phyloP scores from a whole-genome alignment of 495 filamentous ascomycete genomes.

The Hyphodiscus hymeniophilus region DNA sequence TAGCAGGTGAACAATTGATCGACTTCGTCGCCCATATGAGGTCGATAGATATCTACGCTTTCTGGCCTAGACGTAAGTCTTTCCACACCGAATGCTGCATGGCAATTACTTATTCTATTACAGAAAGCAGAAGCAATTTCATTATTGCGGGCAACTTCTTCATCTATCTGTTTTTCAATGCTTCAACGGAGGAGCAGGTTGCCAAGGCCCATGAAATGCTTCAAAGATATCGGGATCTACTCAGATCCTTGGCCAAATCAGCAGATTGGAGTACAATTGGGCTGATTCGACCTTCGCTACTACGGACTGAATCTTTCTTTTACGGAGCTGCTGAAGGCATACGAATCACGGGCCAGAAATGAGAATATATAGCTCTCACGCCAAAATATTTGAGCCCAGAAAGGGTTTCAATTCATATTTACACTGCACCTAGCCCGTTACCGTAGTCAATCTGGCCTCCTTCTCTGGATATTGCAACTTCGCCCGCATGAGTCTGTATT shows the following conservation, averaged over 20 bases:
- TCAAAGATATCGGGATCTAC: slow-evolving; percentile 16
- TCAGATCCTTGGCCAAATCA: not conserved
- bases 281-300: slow-evolving; percentile 6
- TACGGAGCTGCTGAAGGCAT: slow-evolving; percentile 8
- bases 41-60: slow-evolving; percentile 8
- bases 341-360: not conserved
- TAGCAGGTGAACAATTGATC: slow-evolving; percentile 11
- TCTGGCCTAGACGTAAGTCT: slow-evolving; percentile 17
- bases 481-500: slow-evolving; percentile 43
- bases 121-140: slow-evolving; percentile 18
- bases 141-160: slow-evolving; percentile 19
- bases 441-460: not conserved
- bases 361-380: not conserved
- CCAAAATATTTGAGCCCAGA: no score
- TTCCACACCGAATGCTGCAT: not conserved
- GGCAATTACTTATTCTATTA: not conserved
- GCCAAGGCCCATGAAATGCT: slow-evolving; percentile 15
- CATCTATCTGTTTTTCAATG: slow-evolving; percentile 22
- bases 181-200: slow-evolving; percentile 16
- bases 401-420: no score
- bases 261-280: slow-evolving; percentile 13
- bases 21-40: slow-evolving; percentile 6
- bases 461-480: slow-evolving; percentile 40
- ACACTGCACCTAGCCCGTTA: not conserved
- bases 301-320: slow-evolving; percentile 12